These are phyloP conservation scores for Cetraspora pellucida DNA, from an alignment of 192 early-diverging fungal genomes.

Conservation along the genomic window DNA sequence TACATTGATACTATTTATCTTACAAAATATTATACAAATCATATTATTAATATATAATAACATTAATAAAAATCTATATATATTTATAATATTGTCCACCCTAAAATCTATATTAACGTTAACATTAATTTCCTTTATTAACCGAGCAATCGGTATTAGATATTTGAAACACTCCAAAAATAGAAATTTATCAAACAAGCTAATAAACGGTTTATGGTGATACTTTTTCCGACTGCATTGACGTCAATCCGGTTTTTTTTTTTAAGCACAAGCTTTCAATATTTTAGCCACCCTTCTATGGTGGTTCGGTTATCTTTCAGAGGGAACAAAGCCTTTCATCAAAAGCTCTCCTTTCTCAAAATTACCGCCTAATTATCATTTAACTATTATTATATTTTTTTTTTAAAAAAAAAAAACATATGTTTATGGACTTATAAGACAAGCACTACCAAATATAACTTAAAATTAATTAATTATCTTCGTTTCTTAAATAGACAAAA, in stretches of 20 bases:
- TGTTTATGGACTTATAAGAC: conserved; percentile 7
- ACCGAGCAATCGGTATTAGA: no score
- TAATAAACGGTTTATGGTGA: no score
- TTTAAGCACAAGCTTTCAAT: background rate
- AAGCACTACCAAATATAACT: background rate
- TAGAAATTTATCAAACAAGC: no score
- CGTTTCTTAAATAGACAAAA: conserved; percentile 8
- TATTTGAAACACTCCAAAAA: no score
- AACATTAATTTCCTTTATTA: no score
- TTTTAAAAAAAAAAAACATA: background rate
- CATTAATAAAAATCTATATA: no score
- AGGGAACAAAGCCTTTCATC: background rate
- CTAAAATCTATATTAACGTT: no score
- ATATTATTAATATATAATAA: no score
- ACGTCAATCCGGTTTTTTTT: conserved; percentile 5
- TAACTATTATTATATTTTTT: background rate
- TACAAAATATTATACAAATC: no score
- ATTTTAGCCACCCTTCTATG: background rate
- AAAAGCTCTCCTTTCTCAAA: background rate
- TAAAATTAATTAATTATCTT: background rate
- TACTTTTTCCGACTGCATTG: conserved; percentile 4
- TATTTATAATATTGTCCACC: no score
- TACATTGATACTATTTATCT: no score
- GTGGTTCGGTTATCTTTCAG: conserved; percentile 19
- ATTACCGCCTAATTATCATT: background rate